phyloP scores from a whole-genome alignment of 2,329 filamentous ascomycete species.

The Fusarium sp. region DNA sequence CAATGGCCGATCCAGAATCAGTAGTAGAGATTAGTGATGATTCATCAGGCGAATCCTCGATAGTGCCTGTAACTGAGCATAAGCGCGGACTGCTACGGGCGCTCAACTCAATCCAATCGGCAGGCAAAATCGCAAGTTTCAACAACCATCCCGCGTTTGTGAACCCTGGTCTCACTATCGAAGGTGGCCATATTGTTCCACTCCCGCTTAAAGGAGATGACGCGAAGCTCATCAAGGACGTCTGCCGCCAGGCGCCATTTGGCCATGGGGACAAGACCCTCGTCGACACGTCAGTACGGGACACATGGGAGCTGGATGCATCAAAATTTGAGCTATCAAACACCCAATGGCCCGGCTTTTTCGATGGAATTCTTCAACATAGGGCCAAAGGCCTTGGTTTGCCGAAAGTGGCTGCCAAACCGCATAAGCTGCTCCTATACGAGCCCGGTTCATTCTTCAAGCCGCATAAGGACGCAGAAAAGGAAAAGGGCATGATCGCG shows the following conservation, averaged over 20 bases:
- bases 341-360: neutral
- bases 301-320: constrained; percentile 25
- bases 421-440: constrained; percentile 23
- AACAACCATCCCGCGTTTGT: neutral
- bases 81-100: neutral
- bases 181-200: neutral
- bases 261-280: constrained; percentile 14
- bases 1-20: no score
- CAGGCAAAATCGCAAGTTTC: constrained; percentile 10
- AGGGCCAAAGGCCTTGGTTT: constrained; percentile 7
- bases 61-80: no score
- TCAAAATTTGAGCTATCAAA: constrained; percentile 11
- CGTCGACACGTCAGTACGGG: constrained; percentile 6
- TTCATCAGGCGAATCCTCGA: no score
- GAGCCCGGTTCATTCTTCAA: constrained; percentile 30
- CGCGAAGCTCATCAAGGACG: constrained; percentile 9
- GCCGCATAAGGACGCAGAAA: constrained; percentile 12
- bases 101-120: constrained; percentile 9
- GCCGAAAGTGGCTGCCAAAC: neutral
- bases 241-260: constrained; percentile 13
- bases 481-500: constrained; percentile 10
- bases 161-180: constrained; percentile 19
- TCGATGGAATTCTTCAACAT: neutral
- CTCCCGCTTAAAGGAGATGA: constrained; percentile 9
- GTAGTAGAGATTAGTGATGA: no score